Conservation (phyloP, 2,329 filamentous ascomycete genomes). For the Aureobasidium sp. region DNA sequence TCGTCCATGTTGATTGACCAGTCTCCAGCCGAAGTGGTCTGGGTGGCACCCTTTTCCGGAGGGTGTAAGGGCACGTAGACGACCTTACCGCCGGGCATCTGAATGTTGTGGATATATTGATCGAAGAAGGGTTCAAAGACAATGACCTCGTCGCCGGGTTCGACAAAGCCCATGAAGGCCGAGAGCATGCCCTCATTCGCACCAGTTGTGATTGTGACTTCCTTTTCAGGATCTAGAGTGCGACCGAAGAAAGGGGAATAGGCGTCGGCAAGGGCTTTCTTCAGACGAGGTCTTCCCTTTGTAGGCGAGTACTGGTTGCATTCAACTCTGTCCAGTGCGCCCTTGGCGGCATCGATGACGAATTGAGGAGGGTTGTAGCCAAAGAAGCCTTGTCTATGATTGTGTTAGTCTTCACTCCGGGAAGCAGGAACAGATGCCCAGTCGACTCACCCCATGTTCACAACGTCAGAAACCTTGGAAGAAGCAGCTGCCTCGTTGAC, state of each 20-base stretch:
- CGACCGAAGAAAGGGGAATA: conserved; percentile 87
- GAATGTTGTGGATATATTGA: conserved; percentile 98
- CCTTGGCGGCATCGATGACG: conserved; percentile 84
- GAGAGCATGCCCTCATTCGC: conserved; percentile 92
- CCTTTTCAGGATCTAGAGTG: conserved; percentile 75
- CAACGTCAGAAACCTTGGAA: conserved; percentile 57
- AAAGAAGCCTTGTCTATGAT: conserved; percentile 57
- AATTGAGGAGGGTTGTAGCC: conserved; percentile 93
- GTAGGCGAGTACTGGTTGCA: conserved; percentile 99
- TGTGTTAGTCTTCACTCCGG: neutral
- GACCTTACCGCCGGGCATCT: conserved; percentile 93
- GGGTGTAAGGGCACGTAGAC: conserved; percentile 94
- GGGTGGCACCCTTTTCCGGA: conserved; percentile 67
- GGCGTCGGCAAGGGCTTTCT: conserved; percentile 85
- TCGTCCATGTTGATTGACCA: conserved; percentile 83
- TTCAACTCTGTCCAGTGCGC: conserved; percentile 81
- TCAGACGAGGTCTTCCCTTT: conserved; percentile 82
- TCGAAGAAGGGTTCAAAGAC: conserved; percentile 99
- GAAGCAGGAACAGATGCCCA: neutral
- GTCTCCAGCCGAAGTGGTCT: conserved; percentile 77
- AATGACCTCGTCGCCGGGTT: conserved; percentile 91
- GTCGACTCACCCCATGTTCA: conserved; percentile 53
- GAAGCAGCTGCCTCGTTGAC: conserved; percentile 61
- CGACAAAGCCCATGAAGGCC: conserved; percentile 96
- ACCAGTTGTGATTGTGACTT: conserved; percentile 90